These are phyloP conservation scores for Triglochin maritima DNA, from an alignment of 106 monocot species.

Conservation along the genomic window DNA sequence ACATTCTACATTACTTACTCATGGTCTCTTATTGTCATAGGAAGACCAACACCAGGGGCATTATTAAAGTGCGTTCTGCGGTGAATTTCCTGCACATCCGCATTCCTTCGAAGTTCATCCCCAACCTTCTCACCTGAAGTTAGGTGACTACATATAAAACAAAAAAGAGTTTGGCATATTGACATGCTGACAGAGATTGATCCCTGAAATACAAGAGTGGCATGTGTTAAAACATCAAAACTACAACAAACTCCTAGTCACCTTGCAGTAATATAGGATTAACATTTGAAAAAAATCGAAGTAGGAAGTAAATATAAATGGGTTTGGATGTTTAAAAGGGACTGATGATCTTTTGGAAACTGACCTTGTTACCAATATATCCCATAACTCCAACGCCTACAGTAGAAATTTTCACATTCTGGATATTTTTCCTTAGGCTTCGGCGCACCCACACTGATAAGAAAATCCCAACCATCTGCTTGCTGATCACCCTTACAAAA, in stretches of 20 bases:
- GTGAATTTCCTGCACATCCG: conserved; percentile 82
- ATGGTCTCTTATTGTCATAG: conserved; percentile 68
- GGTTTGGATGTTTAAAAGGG: no score
- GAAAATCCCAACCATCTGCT: conserved; percentile 92
- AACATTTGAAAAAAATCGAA: no score
- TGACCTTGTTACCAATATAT: conserved; percentile 94
- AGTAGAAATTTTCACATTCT: conserved; percentile 83
- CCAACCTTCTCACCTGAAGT: conserved; percentile 68
- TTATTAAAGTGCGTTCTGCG: conserved; percentile 55
- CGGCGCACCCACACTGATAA: conserved; percentile 74
- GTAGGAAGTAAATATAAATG: no score
- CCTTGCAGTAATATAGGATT: no score
- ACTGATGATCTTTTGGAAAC: neutral
- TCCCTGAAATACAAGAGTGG: conserved; percentile 52
- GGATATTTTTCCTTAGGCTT: conserved; percentile 54
- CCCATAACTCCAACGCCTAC: conserved; percentile 98
- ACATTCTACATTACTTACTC: conserved; percentile 42
- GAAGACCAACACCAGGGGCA: conserved; percentile 22
- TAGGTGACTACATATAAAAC: conserved; percentile 77
- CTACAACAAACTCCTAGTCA: no score
- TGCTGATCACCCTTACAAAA: conserved; percentile 77
- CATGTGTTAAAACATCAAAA: neutral
- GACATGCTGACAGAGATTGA: conserved; percentile 94
- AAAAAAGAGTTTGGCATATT: conserved; percentile 74
- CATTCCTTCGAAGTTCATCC: conserved; percentile 63